Conservation (phyloP, 345 rosid genomes). For the Linum tenue region DNA sequence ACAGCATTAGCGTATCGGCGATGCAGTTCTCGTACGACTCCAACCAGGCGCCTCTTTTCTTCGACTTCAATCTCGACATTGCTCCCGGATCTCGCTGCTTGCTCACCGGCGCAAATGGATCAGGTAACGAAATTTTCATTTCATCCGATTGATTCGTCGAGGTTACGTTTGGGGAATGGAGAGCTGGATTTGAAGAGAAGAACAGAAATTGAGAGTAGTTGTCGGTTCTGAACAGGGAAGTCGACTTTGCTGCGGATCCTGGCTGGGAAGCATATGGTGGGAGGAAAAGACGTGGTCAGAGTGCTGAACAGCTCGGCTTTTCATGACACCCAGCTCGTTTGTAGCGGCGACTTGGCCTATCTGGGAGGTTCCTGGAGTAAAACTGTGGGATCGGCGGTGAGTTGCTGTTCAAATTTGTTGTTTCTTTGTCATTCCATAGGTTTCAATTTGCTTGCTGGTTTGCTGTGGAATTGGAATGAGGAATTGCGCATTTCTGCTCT, state of each 20-base stretch:
- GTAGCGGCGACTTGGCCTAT: constrained; percentile 77
- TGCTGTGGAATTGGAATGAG: not conserved
- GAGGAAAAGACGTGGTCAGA: constrained; percentile 72
- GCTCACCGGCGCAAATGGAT: constrained; percentile 91
- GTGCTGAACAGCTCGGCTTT: constrained; percentile 74
- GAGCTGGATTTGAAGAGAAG: not conserved
- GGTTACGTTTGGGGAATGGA: not conserved
- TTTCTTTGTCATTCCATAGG: not conserved
- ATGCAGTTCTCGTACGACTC: constrained; percentile 72
- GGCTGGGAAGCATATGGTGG: constrained; percentile 95
- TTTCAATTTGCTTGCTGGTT: not conserved
- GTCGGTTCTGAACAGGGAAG: constrained; percentile 41
- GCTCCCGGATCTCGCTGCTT: constrained; percentile 84
- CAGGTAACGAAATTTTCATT: constrained; percentile 35
- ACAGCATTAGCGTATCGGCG: not conserved
- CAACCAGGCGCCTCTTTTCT: constrained; percentile 49
- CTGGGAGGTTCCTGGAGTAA: constrained; percentile 95
- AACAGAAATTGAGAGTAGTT: not conserved
- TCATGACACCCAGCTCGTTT: constrained; percentile 81
- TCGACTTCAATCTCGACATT: constrained; percentile 54
- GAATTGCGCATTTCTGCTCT: not conserved
- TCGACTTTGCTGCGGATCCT: constrained; percentile 75
- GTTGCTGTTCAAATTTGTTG: constrained; percentile 15
- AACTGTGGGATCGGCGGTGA: constrained; percentile 78
- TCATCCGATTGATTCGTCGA: not conserved